phyloP scores from a whole-genome alignment of 495 filamentous ascomycete genomes.

The Penicillium canescens region DNA sequence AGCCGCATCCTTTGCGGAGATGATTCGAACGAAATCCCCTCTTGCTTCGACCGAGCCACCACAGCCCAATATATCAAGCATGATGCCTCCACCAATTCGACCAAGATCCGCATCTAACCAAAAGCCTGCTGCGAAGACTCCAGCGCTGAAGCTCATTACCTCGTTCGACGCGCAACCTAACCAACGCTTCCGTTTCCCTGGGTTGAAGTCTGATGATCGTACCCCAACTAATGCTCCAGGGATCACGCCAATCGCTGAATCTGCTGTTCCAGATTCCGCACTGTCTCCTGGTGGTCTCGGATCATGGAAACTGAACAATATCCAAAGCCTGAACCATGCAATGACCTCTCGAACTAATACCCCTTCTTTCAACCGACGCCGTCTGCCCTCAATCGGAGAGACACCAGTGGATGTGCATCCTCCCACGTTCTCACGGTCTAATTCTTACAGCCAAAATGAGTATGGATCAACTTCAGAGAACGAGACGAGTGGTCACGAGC shows the following conservation, averaged over 20 bases:
- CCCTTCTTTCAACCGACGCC: constrained; percentile 66
- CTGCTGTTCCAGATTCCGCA: constrained; percentile 83
- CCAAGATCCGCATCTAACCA: constrained; percentile 26
- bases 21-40: constrained; percentile 43
- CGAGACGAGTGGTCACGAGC: constrained; percentile 32
- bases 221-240: constrained; percentile 76
- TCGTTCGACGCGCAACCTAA: constrained; percentile 67
- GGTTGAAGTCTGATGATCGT: constrained; percentile 62
- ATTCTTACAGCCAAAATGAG: constrained; percentile 42
- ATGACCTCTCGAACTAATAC: constrained; percentile 73
- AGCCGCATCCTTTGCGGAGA: constrained; percentile 46
- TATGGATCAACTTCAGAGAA: constrained; percentile 50
- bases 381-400: constrained; percentile 85
- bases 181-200: constrained; percentile 66
- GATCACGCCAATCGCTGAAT: constrained; percentile 89
- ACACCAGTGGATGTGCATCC: constrained; percentile 60
- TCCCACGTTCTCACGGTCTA: constrained; percentile 41
- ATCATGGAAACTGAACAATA: constrained; percentile 62
- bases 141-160: constrained; percentile 92
- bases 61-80: constrained; percentile 28
- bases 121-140: constrained; percentile 64
- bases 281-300: constrained; percentile 72
- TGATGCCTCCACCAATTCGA: constrained; percentile 27
- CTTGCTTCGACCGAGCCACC: constrained; percentile 38
- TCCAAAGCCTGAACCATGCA: constrained; percentile 61